Percentiles rank a stretch among this genome's conserved stretches.
phyloP scores from a whole-genome alignment of 768 basidiomycete species.

The Mrakia gelida region DNA sequence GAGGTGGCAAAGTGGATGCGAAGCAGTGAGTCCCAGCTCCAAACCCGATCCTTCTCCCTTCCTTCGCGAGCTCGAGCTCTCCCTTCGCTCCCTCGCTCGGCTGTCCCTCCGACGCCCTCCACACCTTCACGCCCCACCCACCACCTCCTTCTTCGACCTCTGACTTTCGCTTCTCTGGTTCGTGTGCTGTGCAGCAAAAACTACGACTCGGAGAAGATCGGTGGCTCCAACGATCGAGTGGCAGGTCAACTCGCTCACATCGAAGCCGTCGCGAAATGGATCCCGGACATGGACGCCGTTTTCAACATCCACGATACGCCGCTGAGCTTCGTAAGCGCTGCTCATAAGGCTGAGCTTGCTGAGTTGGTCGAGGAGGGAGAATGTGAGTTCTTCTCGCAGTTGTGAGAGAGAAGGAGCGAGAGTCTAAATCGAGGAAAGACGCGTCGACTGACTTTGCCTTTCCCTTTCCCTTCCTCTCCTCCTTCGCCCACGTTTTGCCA shows the following conservation, averaged over 20 bases:
- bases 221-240: constrained; percentile 36
- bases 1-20: constrained; percentile 9
- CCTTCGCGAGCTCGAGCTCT: not conserved
- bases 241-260: constrained; percentile 38
- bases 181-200: not conserved
- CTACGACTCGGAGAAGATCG: constrained; percentile 27
- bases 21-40: not conserved
- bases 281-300: constrained; percentile 37
- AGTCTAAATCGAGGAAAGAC: not conserved
- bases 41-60: not conserved
- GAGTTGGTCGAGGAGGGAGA: constrained; percentile 38
- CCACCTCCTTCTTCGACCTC: not conserved
- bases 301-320: constrained; percentile 40
- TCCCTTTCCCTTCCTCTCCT: not conserved
- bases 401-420: not conserved
- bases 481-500: constrained; percentile 18
- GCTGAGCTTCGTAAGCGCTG: constrained; percentile 33
- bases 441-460: not conserved
- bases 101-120: not conserved
- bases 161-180: not conserved
- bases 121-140: not conserved
- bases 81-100: not conserved
- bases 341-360: constrained; percentile 37
- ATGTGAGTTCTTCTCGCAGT: constrained; percentile 34
- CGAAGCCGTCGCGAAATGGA: constrained; percentile 33